Percentiles rank a stretch among this genome's conserved stretches.
Conservation (phyloP, 2,329 filamentous ascomycete genomes). For the Verticillium tricorpus region DNA sequence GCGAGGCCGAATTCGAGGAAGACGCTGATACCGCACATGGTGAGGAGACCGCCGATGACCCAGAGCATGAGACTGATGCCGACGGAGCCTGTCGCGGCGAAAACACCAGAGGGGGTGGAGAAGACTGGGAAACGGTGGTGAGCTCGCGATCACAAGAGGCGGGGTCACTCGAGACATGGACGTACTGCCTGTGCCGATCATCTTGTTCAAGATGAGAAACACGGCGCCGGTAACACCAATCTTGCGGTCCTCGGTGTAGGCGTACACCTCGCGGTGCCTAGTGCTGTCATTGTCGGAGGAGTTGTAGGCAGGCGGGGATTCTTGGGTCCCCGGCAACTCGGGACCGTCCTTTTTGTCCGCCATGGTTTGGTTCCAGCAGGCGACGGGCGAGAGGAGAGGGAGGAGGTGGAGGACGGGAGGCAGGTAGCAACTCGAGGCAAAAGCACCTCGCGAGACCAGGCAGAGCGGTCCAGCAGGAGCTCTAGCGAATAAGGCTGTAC, state of each 20-base stretch:
- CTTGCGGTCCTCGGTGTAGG: constrained; percentile 33
- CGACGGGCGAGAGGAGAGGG: background rate
- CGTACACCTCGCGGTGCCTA: background rate
- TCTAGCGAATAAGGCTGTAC: background rate
- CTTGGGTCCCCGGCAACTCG: background rate
- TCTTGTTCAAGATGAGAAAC: constrained; percentile 53
- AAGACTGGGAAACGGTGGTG: constrained; percentile 33
- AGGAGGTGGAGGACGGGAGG: background rate
- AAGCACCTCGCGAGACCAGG: background rate
- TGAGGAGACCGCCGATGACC: constrained; percentile 39
- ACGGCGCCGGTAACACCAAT: constrained; percentile 48
- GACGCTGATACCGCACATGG: constrained; percentile 55
- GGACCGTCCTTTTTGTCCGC: background rate
- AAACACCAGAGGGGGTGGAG: constrained; percentile 49
- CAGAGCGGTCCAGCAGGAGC: background rate
- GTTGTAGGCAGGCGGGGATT: background rate
- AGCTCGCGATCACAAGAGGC: background rate
- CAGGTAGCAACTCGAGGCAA: background rate
- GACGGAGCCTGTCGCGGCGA: constrained; percentile 47
- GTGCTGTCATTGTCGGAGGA: background rate
- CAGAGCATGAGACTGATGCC: constrained; percentile 34
- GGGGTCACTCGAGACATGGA: constrained; percentile 3
- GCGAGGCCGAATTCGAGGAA: constrained; percentile 61
- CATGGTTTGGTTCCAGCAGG: background rate
- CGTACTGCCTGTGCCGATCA: constrained; percentile 55